Evolutionary conservation across 768 basidiomycete species (phyloP).

Genomic region (Trametes gibbosa): DNA sequence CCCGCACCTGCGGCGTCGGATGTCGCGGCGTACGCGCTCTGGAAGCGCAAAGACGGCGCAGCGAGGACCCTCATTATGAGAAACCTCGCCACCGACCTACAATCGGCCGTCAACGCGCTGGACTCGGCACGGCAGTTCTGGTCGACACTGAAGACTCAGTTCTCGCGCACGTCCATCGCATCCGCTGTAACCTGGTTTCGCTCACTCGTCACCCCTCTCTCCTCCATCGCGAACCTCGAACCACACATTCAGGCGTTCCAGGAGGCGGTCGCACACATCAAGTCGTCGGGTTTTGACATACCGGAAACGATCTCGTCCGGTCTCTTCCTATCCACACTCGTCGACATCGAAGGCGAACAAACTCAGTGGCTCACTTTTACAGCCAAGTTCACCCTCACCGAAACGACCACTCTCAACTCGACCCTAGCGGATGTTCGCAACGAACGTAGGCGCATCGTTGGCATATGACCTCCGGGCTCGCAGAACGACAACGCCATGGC

Average conservation of each 20-base stretch:
- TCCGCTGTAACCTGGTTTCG: not conserved
- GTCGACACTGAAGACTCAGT: not conserved
- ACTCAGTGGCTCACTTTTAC: not conserved
- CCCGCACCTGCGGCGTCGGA: not conserved
- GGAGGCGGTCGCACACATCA: not conserved
- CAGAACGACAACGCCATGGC: not conserved
- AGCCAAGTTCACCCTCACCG: not conserved
- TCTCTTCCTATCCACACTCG: not conserved
- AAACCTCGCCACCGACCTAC: not conserved
- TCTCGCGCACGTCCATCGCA: not conserved
- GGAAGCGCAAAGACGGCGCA: not conserved
- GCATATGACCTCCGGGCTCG: not conserved
- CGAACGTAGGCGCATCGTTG: conserved; percentile 1
- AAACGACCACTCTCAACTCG: not conserved
- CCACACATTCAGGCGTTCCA: not conserved
- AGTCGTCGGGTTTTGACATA: not conserved
- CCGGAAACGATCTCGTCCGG: not conserved
- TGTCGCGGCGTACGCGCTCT: not conserved
- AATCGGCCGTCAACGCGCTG: not conserved
- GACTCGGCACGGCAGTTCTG: not conserved
- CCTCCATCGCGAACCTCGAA: not conserved
- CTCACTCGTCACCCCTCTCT: not conserved
- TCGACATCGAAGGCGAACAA: not conserved
- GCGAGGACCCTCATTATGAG: not conserved
- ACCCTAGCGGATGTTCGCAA: conserved; percentile 1